Base-by-base conservation (phyloP, 805 yeast species). In the Torulaspora maleeae region DNA sequence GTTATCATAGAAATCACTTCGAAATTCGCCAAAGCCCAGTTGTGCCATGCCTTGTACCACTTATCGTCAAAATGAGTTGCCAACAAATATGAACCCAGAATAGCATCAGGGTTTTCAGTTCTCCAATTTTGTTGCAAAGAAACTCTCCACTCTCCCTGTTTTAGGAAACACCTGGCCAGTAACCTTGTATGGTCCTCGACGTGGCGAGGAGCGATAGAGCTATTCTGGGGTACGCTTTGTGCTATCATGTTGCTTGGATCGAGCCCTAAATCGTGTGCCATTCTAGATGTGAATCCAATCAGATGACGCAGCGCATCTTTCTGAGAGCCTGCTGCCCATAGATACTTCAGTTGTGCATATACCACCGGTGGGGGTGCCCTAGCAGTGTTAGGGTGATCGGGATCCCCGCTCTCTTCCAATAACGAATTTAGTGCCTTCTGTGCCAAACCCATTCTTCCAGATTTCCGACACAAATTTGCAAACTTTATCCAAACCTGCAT, bases 11-110 rank as follows among this genome's bases (percentile, higher is more conserved):
- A 84, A 16, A 91, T 84, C 1, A 91, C 98, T 61, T 93, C 97
- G 62, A 90, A 93, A 65, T 95, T 93, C 0, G 98, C 97, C 60
- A 95, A 72, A 0, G 99, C 99, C 99, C 99, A 93, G 60, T 89
- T 91, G 63, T 93, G 99, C 99, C 99, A 95, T 13, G 98, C 99
- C 61, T 95, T 93, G 60, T 93, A 93, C 96, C 99, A 93, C 19
- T 78, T 77, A 28, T 78, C 74, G 62, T 93, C 97, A 65, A 93
- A 91, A 62, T 90, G 96, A 0, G 99, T 91, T 0, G 99, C 98
- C 52, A 93, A 72, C 44, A 93, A 70, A 62, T 87, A 93, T 0
- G 97, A 89, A 10, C 97, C 96, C 48, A 93, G 69, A 52, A 93
- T 88, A 1, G 90, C 84, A 36, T 88, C 90, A 1, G 90, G 81